Base-by-base conservation (phyloP, 2,329 filamentous ascomycete genomes). In the Fusarium austroafricanum region DNA sequence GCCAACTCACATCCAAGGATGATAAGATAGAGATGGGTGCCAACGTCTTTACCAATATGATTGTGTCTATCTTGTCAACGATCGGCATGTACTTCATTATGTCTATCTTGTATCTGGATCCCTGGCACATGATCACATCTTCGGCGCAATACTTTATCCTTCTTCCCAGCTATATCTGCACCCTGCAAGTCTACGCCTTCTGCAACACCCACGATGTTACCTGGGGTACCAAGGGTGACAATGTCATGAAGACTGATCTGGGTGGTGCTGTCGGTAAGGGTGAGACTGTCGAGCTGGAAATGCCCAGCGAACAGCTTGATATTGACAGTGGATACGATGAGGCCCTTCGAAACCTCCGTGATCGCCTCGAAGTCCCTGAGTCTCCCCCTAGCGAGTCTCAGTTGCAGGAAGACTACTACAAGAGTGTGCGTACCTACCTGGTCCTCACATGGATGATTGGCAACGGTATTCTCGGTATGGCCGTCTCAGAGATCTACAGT, bases 311-410 rank as follows among this genome's bases (percentile, higher is more conserved):
- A 78, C 96, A 99, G 81, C 90, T 99, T 33, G 96, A 99, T 78
- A 99, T 99, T 77, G 96, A 99, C 81, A 94, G 90, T 28, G 96
- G 95, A 23, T 99, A 99, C 79, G 96, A 99, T 76, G 95, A 97
- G 78, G 96, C 96, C 0, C 89, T 99, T 26, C 92, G 96, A 66
- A 99, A 99, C 78, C 90, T 99, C 7, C 92, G 96, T 51, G 96
- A 99, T 76, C 87, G 96, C 43, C 85, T 99, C 73, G 94, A 97
- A 77, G 95, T 98, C 1, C 84, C 91, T 12, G 77, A 80, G 14
- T 78, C 86, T 0, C 79, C 83, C 0, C 73, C 88, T 17, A 89
- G 87, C 42, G 95, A 97, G 73, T 84, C 87, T 1, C 96, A 98
- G 81, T 82, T 94, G 80, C 96, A 99, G 79, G 96, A 99, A 79